phyloP scores from a whole-genome alignment of 2,329 filamentous ascomycete species.

The Botrytis deweyae region DNA sequence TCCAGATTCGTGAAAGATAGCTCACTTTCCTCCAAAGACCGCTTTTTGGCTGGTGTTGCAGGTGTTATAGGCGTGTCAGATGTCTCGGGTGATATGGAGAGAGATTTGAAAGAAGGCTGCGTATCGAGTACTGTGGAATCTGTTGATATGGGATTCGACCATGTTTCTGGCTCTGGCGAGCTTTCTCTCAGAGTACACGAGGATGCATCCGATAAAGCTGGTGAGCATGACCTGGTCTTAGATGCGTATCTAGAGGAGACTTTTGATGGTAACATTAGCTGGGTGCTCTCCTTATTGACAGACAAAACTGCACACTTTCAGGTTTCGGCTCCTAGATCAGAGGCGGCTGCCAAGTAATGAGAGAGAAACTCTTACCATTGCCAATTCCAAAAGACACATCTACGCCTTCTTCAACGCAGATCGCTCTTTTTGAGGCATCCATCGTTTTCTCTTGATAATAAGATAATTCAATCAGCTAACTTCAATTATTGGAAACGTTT shows the following conservation, averaged over 20 bases:
- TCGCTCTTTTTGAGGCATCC: too few relatives aligned
- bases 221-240: neutral
- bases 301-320: neutral
- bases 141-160: neutral
- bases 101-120: neutral
- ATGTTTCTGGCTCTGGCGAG: neutral
- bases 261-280: neutral
- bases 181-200: slow-evolving; percentile 1
- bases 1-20: neutral
- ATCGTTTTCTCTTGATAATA: neutral
- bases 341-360: neutral
- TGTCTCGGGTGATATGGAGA: neutral
- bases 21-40: neutral
- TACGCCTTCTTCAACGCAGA: neutral
- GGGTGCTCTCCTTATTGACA: too few relatives aligned
- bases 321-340: too few relatives aligned
- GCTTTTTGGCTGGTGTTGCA: neutral
- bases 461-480: neutral
- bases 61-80: too few relatives aligned
- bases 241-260: neutral
- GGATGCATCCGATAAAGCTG: neutral
- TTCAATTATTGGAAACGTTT: too few relatives aligned
- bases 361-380: neutral
- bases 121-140: neutral
- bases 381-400: neutral